Percentiles rank a stretch among this genome's conserved stretches.
Evolutionary conservation across 768 basidiomycete genomes (phyloP).

Genomic region (Galerina marginata): DNA sequence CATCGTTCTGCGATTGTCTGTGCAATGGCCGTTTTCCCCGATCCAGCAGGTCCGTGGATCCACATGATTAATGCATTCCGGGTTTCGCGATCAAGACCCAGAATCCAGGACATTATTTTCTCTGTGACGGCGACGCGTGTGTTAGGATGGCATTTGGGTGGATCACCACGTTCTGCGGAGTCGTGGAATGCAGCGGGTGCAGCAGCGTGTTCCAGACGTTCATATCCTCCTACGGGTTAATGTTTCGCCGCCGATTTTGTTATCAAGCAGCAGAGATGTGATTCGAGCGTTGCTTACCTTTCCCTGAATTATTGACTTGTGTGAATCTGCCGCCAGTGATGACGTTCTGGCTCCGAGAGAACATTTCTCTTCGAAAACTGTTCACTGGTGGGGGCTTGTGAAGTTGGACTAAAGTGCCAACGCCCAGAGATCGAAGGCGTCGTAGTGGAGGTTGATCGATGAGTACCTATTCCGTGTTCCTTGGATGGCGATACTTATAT

Average conservation of each 20-base stretch:
- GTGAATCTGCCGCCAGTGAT: background rate
- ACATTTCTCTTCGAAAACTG: background rate
- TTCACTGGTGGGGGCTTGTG: too few relatives aligned
- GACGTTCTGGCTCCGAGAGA: background rate
- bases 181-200: conserved; percentile 18
- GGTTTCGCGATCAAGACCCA: background rate
- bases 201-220: background rate
- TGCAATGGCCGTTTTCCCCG: conserved; percentile 18
- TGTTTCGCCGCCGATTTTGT: background rate
- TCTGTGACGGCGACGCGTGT: conserved; percentile 13
- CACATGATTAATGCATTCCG: conserved; percentile 7
- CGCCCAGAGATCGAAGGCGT: too few relatives aligned
- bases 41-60: conserved; percentile 19
- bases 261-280: background rate
- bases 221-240: background rate
- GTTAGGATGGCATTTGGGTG: conserved; percentile 17
- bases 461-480: too few relatives aligned
- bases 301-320: background rate
- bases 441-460: too few relatives aligned
- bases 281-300: background rate
- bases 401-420: too few relatives aligned
- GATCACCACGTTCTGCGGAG: conserved; percentile 14
- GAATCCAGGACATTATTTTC: conserved; percentile 14
- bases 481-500: too few relatives aligned
- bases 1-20: conserved; percentile 18